A percentile compares a stretch with the other conserved stretches of the same genome.
Conservation (phyloP, 805 yeast species). For the Candida patagonica region DNA sequence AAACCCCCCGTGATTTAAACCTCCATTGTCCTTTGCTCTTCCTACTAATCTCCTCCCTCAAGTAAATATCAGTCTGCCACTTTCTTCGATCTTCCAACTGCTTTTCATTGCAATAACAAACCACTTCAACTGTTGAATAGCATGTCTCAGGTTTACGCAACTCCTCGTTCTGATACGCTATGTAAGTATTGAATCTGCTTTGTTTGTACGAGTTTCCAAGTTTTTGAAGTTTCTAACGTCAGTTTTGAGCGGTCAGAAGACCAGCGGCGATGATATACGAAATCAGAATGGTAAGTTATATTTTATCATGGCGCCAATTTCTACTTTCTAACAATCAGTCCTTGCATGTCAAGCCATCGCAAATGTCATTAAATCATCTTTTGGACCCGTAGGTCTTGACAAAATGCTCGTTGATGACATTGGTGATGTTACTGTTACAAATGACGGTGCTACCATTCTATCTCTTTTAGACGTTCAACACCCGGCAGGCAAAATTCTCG, state of each 20-base stretch:
- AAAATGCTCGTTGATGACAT: conserved; percentile 98
- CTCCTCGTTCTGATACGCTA: conserved; percentile 84
- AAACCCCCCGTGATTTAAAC: too few relatives aligned
- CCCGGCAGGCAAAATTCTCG: conserved; percentile 96
- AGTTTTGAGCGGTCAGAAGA: conserved; percentile 90
- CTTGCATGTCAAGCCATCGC: conserved; percentile 85
- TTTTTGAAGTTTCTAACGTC: conserved; percentile 10
- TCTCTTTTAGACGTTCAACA: conserved; percentile 90
- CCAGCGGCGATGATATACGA: conserved; percentile 93
- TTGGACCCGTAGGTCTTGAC: conserved; percentile 98
- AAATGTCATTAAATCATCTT: conserved; percentile 77
- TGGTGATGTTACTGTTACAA: conserved; percentile 97
- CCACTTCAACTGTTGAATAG: neutral
- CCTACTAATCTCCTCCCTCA: too few relatives aligned
- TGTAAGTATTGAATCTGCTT: conserved; percentile 32
- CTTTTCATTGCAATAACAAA: neutral
- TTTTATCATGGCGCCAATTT: neutral
- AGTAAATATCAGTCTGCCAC: too few relatives aligned
- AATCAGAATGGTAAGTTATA: conserved; percentile 61
- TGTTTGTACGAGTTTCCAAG: neutral
- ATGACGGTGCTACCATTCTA: conserved; percentile 96
- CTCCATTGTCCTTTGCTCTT: too few relatives aligned
- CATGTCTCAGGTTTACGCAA: conserved; percentile 58
- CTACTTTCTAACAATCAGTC: conserved; percentile 26
- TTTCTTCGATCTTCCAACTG: too few relatives aligned